Evolutionary conservation across 768 basidiomycete genomes (phyloP), one percentile per base, ranked within the genome.

Genomic region (Suillus subluteus): DNA sequence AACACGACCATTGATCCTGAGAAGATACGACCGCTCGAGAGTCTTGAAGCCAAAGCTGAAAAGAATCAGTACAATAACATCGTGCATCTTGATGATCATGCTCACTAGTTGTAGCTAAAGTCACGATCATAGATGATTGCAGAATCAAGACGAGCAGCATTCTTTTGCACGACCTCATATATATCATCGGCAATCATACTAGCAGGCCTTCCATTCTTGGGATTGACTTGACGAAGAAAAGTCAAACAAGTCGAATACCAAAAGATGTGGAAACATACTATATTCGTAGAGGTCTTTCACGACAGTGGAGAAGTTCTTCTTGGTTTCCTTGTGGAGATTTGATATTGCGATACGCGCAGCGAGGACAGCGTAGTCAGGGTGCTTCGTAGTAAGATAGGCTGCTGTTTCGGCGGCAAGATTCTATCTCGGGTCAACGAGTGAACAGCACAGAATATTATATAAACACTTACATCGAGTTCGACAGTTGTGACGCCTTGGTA

Each of bases 281-380:
- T 96, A 99, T 56, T 87, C 82, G 77, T 98, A 94, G 44, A 99
- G 82, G 75, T 99, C 96, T 66, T 88, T 88, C 74, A 99, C 86
- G 69, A 99, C 97, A 67, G 90, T 86, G 1, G 95, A 95, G 77
- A 99, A 99, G 71, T 82, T 93, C 84, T 99, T 99, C 83, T 96
- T 98, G 21, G 98, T 99, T 81, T 99, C 97, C 74, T 99, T 99
- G 87, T 99, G 98, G 13, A 99, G 82, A 76, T 99, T 99, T 59
- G 97, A 98, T 73, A 99, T 95, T 65, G 98, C 98, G 63, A 99
- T 99, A 66, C 98, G 95, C 26, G 98, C 98, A 6, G 98, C 98
- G 69, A 99, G 94, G 67, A 99, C 90, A 32, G 98, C 98, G 73
- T 99, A 99, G 76, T 99, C 98, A 9, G 97, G 96, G 74, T 96